A percentile compares a stretch with the other conserved stretches of the same genome.
These are phyloP conservation scores for Ganoderma sinense DNA, from an alignment of 1,284 basidiomycete species.

Conservation along the genomic window DNA sequence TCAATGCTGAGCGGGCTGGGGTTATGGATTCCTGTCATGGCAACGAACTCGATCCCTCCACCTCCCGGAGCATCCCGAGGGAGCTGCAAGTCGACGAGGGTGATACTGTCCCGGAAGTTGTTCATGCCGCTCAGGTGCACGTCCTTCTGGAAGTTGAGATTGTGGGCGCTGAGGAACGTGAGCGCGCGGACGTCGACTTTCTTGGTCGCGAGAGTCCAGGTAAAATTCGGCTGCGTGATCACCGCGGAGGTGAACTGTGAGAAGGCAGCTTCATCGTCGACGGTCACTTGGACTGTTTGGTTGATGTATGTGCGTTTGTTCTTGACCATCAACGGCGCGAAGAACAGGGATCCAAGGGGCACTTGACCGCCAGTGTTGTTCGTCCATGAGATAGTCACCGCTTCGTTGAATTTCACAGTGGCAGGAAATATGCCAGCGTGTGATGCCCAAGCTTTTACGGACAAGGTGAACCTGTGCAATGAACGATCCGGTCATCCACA, in stretches of 20 bases:
- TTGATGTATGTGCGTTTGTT: constrained; percentile 64
- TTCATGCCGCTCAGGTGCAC: constrained; percentile 68
- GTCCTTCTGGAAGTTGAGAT: constrained; percentile 67
- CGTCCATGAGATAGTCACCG: constrained; percentile 63
- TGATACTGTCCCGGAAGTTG: constrained; percentile 68
- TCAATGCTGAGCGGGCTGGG: constrained; percentile 76
- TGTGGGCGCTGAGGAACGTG: constrained; percentile 69
- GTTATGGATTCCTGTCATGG: constrained; percentile 67
- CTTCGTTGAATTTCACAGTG: constrained; percentile 61
- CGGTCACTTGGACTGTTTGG: constrained; percentile 62
- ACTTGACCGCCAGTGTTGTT: constrained; percentile 44
- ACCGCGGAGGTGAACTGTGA: constrained; percentile 62
- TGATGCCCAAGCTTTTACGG: constrained; percentile 61
- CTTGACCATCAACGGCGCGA: constrained; percentile 54
- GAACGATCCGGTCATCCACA: background rate
- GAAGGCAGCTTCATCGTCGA: constrained; percentile 62
- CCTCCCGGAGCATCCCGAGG: constrained; percentile 75
- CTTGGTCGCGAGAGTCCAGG: constrained; percentile 70
- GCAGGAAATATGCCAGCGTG: constrained; percentile 69
- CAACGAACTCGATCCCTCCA: constrained; percentile 74
- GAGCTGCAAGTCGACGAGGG: constrained; percentile 71
- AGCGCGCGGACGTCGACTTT: constrained; percentile 72
- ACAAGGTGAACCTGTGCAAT: constrained; percentile 47
- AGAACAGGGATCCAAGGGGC: constrained; percentile 56
- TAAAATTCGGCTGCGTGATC: constrained; percentile 76